These are phyloP conservation scores for Podaxis sp. DNA, from an alignment of 768 basidiomycete genomes.

Conservation along the genomic window DNA sequence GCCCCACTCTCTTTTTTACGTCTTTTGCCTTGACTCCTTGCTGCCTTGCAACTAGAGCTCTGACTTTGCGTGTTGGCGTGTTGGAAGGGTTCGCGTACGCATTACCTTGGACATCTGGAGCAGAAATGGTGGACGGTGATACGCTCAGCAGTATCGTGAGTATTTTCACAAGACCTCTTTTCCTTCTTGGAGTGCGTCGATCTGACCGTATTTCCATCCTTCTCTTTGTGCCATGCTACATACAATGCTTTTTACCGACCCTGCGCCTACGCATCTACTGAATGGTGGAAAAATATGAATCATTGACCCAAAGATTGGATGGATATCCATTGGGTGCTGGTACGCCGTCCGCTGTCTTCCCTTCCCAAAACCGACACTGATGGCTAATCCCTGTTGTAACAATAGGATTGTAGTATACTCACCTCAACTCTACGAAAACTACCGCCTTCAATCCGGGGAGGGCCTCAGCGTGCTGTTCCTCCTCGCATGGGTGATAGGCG, in stretches of 20 bases:
- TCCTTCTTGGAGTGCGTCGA: neutral
- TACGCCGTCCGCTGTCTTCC: conserved; percentile 26
- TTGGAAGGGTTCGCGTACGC: neutral
- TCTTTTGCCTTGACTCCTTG: neutral
- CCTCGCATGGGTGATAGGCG: conserved; percentile 78
- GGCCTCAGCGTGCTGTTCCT: conserved; percentile 84
- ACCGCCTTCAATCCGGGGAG: conserved; percentile 83
- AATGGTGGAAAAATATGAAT: neutral
- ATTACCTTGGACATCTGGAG: neutral
- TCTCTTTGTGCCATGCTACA: neutral
- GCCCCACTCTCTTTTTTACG: neutral
- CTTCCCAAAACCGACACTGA: neutral
- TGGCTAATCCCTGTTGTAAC: neutral
- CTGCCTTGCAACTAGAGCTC: neutral
- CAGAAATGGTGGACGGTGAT: neutral
- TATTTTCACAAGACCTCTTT: neutral
- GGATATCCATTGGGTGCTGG: conserved; percentile 89
- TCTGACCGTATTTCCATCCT: neutral
- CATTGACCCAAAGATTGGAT: conserved; percentile 60
- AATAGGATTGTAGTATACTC: conserved; percentile 87
- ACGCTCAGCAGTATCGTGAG: conserved; percentile 10
- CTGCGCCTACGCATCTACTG: neutral
- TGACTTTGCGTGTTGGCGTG: neutral
- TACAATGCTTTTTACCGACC: neutral
- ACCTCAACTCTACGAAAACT: conserved; percentile 89